Evolutionary conservation across 192 early-diverging fungal genomes (phyloP).

Genomic region (Umbelopsis sp.): DNA sequence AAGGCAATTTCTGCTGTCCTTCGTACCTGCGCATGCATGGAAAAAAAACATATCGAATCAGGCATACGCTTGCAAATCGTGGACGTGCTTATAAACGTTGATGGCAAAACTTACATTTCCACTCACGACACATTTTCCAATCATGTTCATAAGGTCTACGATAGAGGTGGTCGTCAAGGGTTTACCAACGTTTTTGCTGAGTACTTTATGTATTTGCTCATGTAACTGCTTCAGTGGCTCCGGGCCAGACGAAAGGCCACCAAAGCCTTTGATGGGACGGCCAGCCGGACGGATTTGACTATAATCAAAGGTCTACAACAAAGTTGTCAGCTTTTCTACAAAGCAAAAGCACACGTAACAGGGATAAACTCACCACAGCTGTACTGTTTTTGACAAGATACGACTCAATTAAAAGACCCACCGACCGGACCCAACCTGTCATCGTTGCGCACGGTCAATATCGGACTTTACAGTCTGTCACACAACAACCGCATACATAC

Average conservation of each 20-base stretch:
- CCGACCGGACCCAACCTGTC: constrained; percentile 46
- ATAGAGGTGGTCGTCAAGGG: constrained; percentile 40
- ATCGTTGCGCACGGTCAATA: not conserved
- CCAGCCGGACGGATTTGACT: constrained; percentile 33
- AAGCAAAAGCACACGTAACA: too few species aligned
- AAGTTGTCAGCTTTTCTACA: not conserved
- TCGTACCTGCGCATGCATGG: constrained; percentile 28
- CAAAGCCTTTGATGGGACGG: constrained; percentile 49
- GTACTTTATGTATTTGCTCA: constrained; percentile 28
- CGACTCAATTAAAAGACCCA: constrained; percentile 44
- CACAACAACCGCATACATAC: not conserved
- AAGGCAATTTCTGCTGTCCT: constrained; percentile 57
- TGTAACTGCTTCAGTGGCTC: constrained; percentile 45
- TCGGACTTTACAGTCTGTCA: not conserved
- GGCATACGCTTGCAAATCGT: not conserved
- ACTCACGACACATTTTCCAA: constrained; percentile 53
- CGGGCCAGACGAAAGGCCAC: constrained; percentile 47
- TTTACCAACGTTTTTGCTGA: constrained; percentile 26
- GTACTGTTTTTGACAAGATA: constrained; percentile 32
- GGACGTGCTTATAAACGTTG: not conserved
- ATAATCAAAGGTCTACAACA: constrained; percentile 39
- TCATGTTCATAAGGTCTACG: constrained; percentile 56
- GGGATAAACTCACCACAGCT: not conserved
- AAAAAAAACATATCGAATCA: not conserved
- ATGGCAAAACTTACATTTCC: constrained; percentile 42